phyloP scores from a whole-genome alignment of 805 yeast genomes.

The Candida nitratophila region DNA sequence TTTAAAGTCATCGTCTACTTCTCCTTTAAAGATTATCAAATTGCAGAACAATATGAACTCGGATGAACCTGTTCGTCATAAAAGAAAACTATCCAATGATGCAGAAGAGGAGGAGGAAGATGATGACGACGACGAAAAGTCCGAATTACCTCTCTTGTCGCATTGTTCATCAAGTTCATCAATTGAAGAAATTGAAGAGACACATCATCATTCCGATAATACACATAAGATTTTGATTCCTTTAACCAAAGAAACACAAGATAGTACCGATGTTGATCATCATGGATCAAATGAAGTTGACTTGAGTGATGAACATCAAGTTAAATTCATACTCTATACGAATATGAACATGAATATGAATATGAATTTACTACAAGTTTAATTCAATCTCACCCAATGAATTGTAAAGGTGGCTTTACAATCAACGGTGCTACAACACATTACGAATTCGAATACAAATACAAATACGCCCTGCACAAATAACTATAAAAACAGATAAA shows the following conservation, averaged over 20 bases:
- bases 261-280: background rate
- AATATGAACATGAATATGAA: background rate
- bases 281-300: background rate
- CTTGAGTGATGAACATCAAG: background rate
- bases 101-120: conserved; percentile 1
- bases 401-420: conserved; percentile 2
- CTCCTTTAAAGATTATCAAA: no score
- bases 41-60: background rate
- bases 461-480: no score
- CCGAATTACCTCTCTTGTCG: conserved; percentile 21
- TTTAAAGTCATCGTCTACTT: no score
- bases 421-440: no score
- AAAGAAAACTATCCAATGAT: background rate
- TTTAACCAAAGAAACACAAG: background rate
- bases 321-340: background rate
- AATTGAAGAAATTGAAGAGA: conserved; percentile 11
- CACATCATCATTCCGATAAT: background rate
- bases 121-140: conserved; percentile 1
- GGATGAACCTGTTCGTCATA: background rate
- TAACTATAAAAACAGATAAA: no score
- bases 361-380: background rate
- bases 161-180: conserved; percentile 22
- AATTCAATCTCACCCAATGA: no score
- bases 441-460: no score
- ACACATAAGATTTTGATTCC: background rate